Conservation (phyloP, 257 asterid species). For the Leonotis leonurus region DNA sequence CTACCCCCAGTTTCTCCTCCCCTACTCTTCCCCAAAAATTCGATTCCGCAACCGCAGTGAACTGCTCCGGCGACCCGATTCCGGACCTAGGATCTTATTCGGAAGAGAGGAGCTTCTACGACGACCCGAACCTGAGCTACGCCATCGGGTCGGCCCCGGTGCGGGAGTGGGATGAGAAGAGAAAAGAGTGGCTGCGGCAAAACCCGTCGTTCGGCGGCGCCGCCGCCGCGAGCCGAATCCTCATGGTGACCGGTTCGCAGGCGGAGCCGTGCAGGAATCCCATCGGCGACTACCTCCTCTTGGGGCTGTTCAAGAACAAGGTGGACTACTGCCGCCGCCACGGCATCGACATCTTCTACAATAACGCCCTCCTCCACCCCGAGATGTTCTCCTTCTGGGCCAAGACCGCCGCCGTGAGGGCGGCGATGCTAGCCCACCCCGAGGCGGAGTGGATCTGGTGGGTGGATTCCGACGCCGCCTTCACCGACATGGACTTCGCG, state of each 20-base stretch:
- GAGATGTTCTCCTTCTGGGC: slow-evolving; percentile 95
- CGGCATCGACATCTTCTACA: slow-evolving; percentile 83
- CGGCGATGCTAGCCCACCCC: slow-evolving; percentile 94
- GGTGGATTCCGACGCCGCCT: slow-evolving; percentile 96
- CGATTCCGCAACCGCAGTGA: background rate
- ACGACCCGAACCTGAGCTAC: slow-evolving; percentile 59
- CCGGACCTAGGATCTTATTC: slow-evolving; percentile 39
- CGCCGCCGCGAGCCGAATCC: slow-evolving; percentile 41
- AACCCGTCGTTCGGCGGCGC: slow-evolving; percentile 57
- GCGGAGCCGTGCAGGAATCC: slow-evolving; percentile 77
- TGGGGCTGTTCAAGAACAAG: slow-evolving; percentile 82
- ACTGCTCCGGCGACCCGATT: slow-evolving; percentile 9
- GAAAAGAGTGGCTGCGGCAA: slow-evolving; percentile 57
- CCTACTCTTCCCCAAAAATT: slow-evolving; percentile 13
- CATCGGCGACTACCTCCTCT: slow-evolving; percentile 71
- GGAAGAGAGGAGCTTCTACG: slow-evolving; percentile 59
- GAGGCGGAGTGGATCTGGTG: slow-evolving; percentile 99
- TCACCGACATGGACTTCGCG: slow-evolving; percentile 93
- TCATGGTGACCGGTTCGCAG: slow-evolving; percentile 90
- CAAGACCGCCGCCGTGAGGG: slow-evolving; percentile 65
- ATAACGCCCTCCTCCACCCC: slow-evolving; percentile 64
- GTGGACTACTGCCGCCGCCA: slow-evolving; percentile 90
- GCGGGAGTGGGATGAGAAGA: slow-evolving; percentile 69
- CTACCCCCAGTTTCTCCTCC: slow-evolving; percentile 25
- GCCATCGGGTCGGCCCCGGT: slow-evolving; percentile 53